Evolutionary conservation across 1,139 yeast genomes (phyloP).

Genomic region (Arxiozyma telluris): DNA sequence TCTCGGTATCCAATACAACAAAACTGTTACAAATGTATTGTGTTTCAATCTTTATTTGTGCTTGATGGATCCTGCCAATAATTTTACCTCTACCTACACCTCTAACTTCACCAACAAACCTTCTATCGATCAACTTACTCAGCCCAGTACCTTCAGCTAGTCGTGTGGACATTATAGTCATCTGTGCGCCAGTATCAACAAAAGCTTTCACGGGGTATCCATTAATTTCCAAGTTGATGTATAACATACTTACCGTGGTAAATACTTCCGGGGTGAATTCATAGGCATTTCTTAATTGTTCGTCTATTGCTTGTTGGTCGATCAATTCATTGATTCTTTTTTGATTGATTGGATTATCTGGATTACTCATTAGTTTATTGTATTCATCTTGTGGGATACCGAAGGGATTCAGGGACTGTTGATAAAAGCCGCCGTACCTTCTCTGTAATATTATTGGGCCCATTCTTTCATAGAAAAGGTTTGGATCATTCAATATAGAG

Average conservation of each 20-base stretch:
- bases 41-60: slow-evolving; percentile 71
- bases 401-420: slow-evolving; percentile 21
- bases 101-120: slow-evolving; percentile 73
- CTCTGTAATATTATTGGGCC: slow-evolving; percentile 31
- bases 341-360: slow-evolving; percentile 69
- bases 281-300: slow-evolving; percentile 67
- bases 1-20: slow-evolving; percentile 69
- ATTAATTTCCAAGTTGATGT: slow-evolving; percentile 66
- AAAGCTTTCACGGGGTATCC: slow-evolving; percentile 80
- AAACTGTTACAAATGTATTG: slow-evolving; percentile 69
- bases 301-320: slow-evolving; percentile 65
- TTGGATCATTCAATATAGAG: slow-evolving; percentile 42
- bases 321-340: slow-evolving; percentile 58
- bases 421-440: slow-evolving; percentile 14
- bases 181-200: slow-evolving; percentile 94
- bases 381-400: slow-evolving; percentile 41
- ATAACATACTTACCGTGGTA: slow-evolving; percentile 74
- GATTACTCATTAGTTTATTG: slow-evolving; percentile 46
- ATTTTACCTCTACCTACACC: slow-evolving; percentile 86
- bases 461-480: slow-evolving; percentile 42
- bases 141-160: slow-evolving; percentile 70
- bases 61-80: slow-evolving; percentile 80
- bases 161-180: slow-evolving; percentile 69
- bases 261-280: slow-evolving; percentile 89
- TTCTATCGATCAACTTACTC: slow-evolving; percentile 63